Evolutionary conservation across 73 alveolate genomes (phyloP).

Genomic region (Halteria grandinella): DNA sequence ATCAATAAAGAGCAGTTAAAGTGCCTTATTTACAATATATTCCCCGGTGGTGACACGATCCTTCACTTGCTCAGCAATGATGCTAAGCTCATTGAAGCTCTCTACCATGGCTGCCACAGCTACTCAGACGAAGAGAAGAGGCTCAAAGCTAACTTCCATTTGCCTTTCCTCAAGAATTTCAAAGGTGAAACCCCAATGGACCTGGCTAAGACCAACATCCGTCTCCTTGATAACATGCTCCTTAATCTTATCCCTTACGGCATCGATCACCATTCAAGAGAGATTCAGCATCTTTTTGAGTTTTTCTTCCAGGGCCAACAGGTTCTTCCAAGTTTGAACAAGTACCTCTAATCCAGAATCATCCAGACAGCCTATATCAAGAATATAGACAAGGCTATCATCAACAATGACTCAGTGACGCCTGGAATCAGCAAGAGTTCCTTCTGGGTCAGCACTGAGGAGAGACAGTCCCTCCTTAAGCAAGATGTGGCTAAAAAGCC

Average conservation of each 20-base stretch:
- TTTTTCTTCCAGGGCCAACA: background rate
- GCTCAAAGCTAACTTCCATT: background rate
- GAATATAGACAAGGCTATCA: background rate
- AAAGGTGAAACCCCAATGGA: constrained; percentile 38
- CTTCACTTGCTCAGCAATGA: constrained; percentile 6
- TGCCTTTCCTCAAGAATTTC: constrained; percentile 32
- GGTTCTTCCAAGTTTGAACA: background rate
- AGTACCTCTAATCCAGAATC: constrained; percentile 10
- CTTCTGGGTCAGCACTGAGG: constrained; percentile 12
- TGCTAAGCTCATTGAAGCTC: background rate
- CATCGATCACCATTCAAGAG: constrained; percentile 51
- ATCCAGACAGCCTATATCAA: background rate
- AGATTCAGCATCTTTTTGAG: background rate
- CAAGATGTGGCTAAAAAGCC: no score
- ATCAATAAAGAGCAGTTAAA: constrained; percentile 4
- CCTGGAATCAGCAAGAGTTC: constrained; percentile 11
- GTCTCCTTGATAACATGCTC: constrained; percentile 10
- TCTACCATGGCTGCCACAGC: constrained; percentile 6
- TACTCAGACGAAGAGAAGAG: constrained; percentile 5
- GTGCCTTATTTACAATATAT: constrained; percentile 29
- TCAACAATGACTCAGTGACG: background rate
- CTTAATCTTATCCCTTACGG: constrained; percentile 1
- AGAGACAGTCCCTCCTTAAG: background rate
- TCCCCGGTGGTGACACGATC: constrained; percentile 42
- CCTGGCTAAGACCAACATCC: constrained; percentile 12